Percentiles rank a stretch among this genome's conserved stretches.
phyloP scores from a whole-genome alignment of 2,329 filamentous ascomycete species.

The Microdochium bolleyi region DNA sequence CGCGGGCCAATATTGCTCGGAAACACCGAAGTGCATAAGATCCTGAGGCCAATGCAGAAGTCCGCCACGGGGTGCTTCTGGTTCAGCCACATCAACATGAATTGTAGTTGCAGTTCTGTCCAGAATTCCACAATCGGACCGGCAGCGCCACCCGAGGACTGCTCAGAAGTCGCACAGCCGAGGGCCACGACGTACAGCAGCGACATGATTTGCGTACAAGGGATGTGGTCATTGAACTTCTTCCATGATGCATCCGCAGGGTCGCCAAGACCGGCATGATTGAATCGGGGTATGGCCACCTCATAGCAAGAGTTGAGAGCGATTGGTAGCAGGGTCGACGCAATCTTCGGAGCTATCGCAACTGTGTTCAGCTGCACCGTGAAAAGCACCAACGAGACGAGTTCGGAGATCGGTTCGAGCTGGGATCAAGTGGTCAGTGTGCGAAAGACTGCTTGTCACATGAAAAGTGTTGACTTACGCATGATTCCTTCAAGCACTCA shows the following conservation, averaged over 20 bases:
- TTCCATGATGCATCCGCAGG: slow-evolving; percentile 32
- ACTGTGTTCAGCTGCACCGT: slow-evolving; percentile 54
- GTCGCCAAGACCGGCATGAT: slow-evolving; percentile 37
- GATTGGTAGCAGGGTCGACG: slow-evolving; percentile 46
- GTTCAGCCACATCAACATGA: slow-evolving; percentile 59
- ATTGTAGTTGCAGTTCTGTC: slow-evolving; percentile 57
- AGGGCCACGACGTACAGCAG: slow-evolving; percentile 57
- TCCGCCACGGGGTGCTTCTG: slow-evolving; percentile 57
- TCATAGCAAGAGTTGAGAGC: slow-evolving; percentile 52
- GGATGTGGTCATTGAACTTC: slow-evolving; percentile 45
- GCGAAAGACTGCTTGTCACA: background rate
- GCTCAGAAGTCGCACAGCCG: slow-evolving; percentile 40
- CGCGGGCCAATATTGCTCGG: slow-evolving; percentile 61
- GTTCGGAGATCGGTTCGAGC: slow-evolving; percentile 55
- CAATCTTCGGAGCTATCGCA: slow-evolving; percentile 49
- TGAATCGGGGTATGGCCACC: slow-evolving; percentile 49
- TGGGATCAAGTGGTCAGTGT: slow-evolving; percentile 16
- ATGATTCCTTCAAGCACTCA: slow-evolving; percentile 54
- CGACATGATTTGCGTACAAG: slow-evolving; percentile 55
- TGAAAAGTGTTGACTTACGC: slow-evolving; percentile 16
- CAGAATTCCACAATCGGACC: slow-evolving; percentile 48
- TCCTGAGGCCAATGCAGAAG: slow-evolving; percentile 54
- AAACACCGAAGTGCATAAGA: slow-evolving; percentile 60
- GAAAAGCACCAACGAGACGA: slow-evolving; percentile 57
- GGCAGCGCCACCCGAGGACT: slow-evolving; percentile 10